These are phyloP conservation scores for Psilocybe sp. DNA, from an alignment of 768 basidiomycete species.

Conservation along the genomic window DNA sequence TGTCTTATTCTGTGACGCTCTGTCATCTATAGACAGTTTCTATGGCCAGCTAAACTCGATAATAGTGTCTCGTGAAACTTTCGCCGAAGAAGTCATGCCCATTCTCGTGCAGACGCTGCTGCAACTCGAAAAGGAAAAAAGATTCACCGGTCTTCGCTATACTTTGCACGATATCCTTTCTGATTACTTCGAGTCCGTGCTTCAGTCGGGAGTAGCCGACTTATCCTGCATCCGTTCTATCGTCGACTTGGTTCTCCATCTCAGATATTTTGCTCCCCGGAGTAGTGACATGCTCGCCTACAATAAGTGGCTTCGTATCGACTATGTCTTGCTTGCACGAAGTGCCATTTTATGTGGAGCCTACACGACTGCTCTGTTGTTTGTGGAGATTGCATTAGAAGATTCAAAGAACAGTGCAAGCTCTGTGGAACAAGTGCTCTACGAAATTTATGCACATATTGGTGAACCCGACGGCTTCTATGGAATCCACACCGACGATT, in stretches of 20 bases:
- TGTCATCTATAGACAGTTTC: slow-evolving; percentile 56
- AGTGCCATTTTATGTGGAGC: slow-evolving; percentile 77
- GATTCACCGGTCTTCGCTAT: slow-evolving; percentile 16
- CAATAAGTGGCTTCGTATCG: slow-evolving; percentile 80
- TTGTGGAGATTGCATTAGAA: slow-evolving; percentile 73
- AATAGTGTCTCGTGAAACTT: slow-evolving; percentile 47
- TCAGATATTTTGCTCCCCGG: slow-evolving; percentile 64
- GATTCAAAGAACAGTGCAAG: slow-evolving; percentile 22
- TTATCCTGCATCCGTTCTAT: slow-evolving; percentile 53
- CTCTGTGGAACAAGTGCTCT: slow-evolving; percentile 68
- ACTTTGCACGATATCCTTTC: slow-evolving; percentile 35
- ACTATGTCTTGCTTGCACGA: slow-evolving; percentile 67
- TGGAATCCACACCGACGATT: slow-evolving; percentile 78
- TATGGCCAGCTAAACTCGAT: slow-evolving; percentile 68
- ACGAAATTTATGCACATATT: slow-evolving; percentile 91
- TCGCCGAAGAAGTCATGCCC: slow-evolving; percentile 71
- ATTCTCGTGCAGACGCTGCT: slow-evolving; percentile 73
- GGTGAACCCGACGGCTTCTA: slow-evolving; percentile 99
- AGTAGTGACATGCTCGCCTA: slow-evolving; percentile 42
- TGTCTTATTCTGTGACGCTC: slow-evolving; percentile 51
- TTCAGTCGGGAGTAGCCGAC: slow-evolving; percentile 36
- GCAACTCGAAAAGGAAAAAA: slow-evolving; percentile 22
- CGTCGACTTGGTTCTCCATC: slow-evolving; percentile 75
- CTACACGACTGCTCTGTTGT: slow-evolving; percentile 87
- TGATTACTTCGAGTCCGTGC: slow-evolving; percentile 56